Evolutionary conservation across 768 basidiomycete species (phyloP).

Genomic region (Leccinum aurantiacum): DNA sequence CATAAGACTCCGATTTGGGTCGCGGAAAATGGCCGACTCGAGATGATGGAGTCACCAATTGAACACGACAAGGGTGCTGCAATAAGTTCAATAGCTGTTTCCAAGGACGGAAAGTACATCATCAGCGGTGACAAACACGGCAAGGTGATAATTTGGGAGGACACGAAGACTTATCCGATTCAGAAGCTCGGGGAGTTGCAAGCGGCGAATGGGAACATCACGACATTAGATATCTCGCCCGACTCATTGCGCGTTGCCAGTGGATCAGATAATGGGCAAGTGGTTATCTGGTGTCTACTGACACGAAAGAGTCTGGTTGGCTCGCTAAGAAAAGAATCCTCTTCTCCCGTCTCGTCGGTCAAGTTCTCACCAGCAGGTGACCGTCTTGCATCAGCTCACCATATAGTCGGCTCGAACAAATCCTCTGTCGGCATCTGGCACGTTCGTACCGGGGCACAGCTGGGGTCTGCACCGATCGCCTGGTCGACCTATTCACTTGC

Average conservation of each 20-base stretch:
- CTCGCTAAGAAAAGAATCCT: conserved; percentile 1
- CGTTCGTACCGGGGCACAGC: conserved; percentile 5
- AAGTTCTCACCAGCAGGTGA: conserved; percentile 19
- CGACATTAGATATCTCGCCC: conserved; percentile 10
- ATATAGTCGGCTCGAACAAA: not conserved
- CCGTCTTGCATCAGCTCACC: conserved; percentile 10
- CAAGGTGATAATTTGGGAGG: conserved; percentile 13
- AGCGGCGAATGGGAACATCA: not conserved
- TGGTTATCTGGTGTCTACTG: conserved; percentile 6
- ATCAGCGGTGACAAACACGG: conserved; percentile 9
- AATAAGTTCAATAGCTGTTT: conserved; percentile 2
- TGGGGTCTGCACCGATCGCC: conserved; percentile 1
- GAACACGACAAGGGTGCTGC: not conserved
- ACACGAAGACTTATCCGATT: not conserved
- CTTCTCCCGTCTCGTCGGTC: conserved; percentile 12
- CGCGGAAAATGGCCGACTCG: not conserved
- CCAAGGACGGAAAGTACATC: conserved; percentile 11
- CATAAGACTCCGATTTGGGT: not conserved
- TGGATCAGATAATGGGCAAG: conserved; percentile 4
- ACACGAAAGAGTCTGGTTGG: not conserved
- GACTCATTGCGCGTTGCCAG: conserved; percentile 5
- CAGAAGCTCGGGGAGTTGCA: not conserved
- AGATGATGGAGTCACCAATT: not conserved
- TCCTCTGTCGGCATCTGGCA: conserved; percentile 14
- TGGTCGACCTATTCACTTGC: conserved; percentile 10